Evolutionary conservation across 169 alveolate species (phyloP), one percentile per base, ranked within the genome.

Genomic region (Plasmodium falciparum): DNA sequence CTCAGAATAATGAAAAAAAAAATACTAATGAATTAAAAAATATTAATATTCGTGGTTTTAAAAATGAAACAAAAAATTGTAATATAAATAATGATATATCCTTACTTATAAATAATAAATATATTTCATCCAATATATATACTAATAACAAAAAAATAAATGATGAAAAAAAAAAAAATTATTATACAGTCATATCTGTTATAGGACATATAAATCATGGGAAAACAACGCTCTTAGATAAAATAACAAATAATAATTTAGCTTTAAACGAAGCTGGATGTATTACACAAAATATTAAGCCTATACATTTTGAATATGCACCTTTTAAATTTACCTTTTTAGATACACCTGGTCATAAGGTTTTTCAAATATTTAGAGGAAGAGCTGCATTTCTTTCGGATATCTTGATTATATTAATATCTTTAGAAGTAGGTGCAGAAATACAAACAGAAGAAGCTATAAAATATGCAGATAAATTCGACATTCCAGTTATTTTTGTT

Each of bases 181-280:
- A 92, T 11, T 73, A 94, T 17, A 96, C 97, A 1, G 97, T 95
- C 9, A 89, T 93, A 13, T 92, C 95, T 2, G 91, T 95, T n/a
- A 88, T 95, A n/a, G 97, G 97, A 7, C 97, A 95, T 72, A 93
- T 93, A 86, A 93, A 94, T 74, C 97, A 95, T 88, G 97, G 97
- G 20, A 95, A 95, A 88, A 94, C 97, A n/a, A 93, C 97, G 9
- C 50, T 95, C 15, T 78, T 95, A 63, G 97, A 94, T 33, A 71
- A 70, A 52, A 45, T 33, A 17, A 45, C 88, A 54, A 91, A 88
- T 24, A 91, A 93, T 33, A 59, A 56, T 45, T 33, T 88, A 47
- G 85, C 86, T 2, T 54, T 56, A 39, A 9, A 71, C 29, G 94
- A 93, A 88, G 92, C 92, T 26, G 94, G 93, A 3, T 72, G 88